These are phyloP conservation scores for Coemansia guatemalensis DNA, from an alignment of 192 early-diverging fungal genomes.

Conservation along the genomic window DNA sequence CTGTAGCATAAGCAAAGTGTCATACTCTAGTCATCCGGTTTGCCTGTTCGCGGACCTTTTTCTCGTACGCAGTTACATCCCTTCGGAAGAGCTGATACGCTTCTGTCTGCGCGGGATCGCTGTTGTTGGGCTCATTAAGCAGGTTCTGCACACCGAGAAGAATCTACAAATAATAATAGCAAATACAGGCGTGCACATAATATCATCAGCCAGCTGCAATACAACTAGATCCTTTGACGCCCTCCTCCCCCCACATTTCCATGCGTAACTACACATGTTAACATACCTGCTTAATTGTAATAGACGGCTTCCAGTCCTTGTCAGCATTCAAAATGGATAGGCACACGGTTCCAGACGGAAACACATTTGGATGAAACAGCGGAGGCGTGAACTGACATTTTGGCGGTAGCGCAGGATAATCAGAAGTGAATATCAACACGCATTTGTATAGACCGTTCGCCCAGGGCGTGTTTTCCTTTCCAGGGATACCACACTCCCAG, in stretches of 20 bases:
- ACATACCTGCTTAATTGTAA: slow-evolving; percentile 86
- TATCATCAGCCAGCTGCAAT: background rate
- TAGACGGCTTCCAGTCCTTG: slow-evolving; percentile 92
- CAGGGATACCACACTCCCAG: slow-evolving; percentile 83
- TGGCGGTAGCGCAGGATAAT: slow-evolving; percentile 86
- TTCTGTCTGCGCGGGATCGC: slow-evolving; percentile 71
- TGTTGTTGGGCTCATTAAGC: slow-evolving; percentile 88
- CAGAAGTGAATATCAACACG: slow-evolving; percentile 79
- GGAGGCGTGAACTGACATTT: slow-evolving; percentile 80
- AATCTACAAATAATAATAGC: slow-evolving; percentile 57
- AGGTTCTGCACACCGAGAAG: slow-evolving; percentile 91
- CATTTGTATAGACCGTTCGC: slow-evolving; percentile 88
- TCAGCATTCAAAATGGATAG: slow-evolving; percentile 96
- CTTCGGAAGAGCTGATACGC: slow-evolving; percentile 52
- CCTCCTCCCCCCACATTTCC: too few species aligned
- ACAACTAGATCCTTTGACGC: too few species aligned
- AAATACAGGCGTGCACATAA: background rate
- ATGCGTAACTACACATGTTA: slow-evolving; percentile 1
- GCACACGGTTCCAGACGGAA: slow-evolving; percentile 97
- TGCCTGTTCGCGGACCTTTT: slow-evolving; percentile 62
- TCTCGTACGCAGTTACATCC: slow-evolving; percentile 56
- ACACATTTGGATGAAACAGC: slow-evolving; percentile 94
- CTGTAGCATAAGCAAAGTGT: background rate
- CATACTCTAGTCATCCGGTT: slow-evolving; percentile 29
- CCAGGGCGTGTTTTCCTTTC: slow-evolving; percentile 74